Percentiles rank a stretch among this genome's conserved stretches.
Conservation (phyloP, 2,329 filamentous ascomycete genomes). For the Diplodia sapinea region DNA sequence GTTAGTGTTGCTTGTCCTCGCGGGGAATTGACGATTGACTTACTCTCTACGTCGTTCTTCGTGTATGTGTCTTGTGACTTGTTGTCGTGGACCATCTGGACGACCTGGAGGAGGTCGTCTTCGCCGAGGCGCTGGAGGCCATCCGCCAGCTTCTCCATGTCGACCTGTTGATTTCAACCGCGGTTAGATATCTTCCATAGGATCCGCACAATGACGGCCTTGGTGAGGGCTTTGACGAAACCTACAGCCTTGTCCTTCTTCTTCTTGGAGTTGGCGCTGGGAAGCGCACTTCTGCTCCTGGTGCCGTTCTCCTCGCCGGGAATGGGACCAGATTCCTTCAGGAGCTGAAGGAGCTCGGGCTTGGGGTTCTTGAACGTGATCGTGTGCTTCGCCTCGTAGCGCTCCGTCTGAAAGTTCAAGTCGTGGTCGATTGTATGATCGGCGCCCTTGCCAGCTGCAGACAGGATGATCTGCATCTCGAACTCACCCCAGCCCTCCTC, state of each 20-base stretch:
- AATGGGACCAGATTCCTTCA: constrained; percentile 84
- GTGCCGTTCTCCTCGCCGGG: constrained; percentile 61
- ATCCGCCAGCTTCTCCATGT: constrained; percentile 97
- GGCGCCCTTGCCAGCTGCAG: constrained; percentile 81
- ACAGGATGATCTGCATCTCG: constrained; percentile 86
- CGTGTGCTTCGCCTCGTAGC: constrained; percentile 81
- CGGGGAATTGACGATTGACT: constrained; percentile 48
- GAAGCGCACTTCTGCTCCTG: constrained; percentile 68
- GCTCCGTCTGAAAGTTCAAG: constrained; percentile 82
- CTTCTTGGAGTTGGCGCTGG: constrained; percentile 72
- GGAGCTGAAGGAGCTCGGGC: constrained; percentile 75
- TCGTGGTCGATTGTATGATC: constrained; percentile 84
- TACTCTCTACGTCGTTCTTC: constrained; percentile 95
- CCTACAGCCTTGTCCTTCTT: constrained; percentile 66
- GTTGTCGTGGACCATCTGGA: constrained; percentile 98
- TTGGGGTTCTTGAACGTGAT: constrained; percentile 93
- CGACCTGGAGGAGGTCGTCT: constrained; percentile 91
- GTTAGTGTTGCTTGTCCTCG: constrained; percentile 2
- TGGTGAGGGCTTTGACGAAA: background rate
- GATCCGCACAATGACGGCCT: constrained; percentile 8
- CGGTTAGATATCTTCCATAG: background rate
- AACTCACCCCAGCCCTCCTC: constrained; percentile 99
- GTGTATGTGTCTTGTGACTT: constrained; percentile 94
- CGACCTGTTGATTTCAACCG: constrained; percentile 56
- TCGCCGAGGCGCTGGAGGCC: constrained; percentile 86